phyloP scores from a whole-genome alignment of 1,284 basidiomycete species.

The Fomes fomentarius region DNA sequence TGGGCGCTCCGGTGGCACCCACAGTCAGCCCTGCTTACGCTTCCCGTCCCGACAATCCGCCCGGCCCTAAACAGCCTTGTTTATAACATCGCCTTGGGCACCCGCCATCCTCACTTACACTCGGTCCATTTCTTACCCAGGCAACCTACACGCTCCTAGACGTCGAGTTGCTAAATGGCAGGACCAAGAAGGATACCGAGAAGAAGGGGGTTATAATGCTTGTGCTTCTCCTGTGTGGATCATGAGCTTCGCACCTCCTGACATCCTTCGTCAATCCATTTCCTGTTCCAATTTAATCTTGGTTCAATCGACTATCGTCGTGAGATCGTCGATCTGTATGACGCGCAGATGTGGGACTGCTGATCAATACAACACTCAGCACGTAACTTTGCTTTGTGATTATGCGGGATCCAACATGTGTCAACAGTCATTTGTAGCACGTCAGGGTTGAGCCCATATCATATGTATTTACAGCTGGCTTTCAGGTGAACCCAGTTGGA shows the following conservation, averaged over 20 bases:
- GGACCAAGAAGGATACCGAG: slow-evolving; percentile 59
- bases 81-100: slow-evolving; percentile 18
- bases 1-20: not conserved
- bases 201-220: slow-evolving; percentile 75
- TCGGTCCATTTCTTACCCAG: slow-evolving; percentile 68
- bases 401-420: too few species aligned
- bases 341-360: too few species aligned
- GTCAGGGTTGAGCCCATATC: too few species aligned
- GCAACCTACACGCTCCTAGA: slow-evolving; percentile 45
- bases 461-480: too few species aligned
- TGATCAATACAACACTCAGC: too few species aligned
- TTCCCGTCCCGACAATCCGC: not conserved
- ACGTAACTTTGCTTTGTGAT: too few species aligned
- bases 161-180: slow-evolving; percentile 72
- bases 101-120: slow-evolving; percentile 50
- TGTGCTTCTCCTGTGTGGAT: slow-evolving; percentile 37
- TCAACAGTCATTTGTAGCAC: too few species aligned
- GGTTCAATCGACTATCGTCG: too few species aligned
- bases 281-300: too few species aligned
- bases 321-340: too few species aligned
- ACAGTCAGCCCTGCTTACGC: not conserved
- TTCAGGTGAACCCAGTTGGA: too few species aligned
- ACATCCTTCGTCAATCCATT: slow-evolving; percentile 38
- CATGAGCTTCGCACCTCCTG: slow-evolving; percentile 70
- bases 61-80: slow-evolving; percentile 44